Percentiles rank a stretch among this genome's conserved stretches.
Evolutionary conservation across 169 alveolate genomes (phyloP).

Genomic region (Plasmodium relictum): DNA sequence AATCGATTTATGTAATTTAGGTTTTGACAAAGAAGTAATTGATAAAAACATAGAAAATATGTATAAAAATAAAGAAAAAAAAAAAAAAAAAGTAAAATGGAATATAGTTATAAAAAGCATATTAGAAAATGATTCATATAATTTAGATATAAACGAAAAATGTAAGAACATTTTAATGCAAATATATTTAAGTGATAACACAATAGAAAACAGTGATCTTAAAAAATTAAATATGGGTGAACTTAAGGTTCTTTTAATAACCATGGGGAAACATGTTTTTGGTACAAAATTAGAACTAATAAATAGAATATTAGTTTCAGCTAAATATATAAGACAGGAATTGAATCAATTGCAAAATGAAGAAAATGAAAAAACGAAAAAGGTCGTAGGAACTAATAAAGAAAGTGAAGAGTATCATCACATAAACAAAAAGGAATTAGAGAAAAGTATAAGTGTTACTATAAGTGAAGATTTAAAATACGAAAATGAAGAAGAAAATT

Average conservation of each 20-base stretch:
- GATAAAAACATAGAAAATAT: constrained; percentile 19
- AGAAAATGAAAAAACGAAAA: not conserved
- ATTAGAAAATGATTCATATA: constrained; percentile 29
- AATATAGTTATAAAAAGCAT: constrained; percentile 22
- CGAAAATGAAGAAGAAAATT: not conserved
- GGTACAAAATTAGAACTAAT: constrained; percentile 70
- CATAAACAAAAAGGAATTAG: not conserved
- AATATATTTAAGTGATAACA: constrained; percentile 30
- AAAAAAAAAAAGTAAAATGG: constrained; percentile 41
- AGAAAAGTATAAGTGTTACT: not conserved
- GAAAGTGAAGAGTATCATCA: not conserved
- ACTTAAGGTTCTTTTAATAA: constrained; percentile 55
- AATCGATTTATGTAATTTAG: constrained; percentile 61
- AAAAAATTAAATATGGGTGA: constrained; percentile 67
- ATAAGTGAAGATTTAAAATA: not conserved
- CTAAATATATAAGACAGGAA: constrained; percentile 63
- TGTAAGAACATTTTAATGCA: constrained; percentile 40
- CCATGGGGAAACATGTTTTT: constrained; percentile 74
- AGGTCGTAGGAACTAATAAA: constrained; percentile 17
- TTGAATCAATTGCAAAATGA: not conserved
- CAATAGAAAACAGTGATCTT: constrained; percentile 19
- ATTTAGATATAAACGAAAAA: constrained; percentile 48
- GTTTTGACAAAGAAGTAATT: constrained; percentile 64
- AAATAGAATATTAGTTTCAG: constrained; percentile 58
- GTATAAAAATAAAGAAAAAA: constrained; percentile 31